Evolutionary conservation across 106 monocot species (phyloP), one percentile per base, ranked within the genome.

Genomic region (Dendrobium officinale): DNA sequence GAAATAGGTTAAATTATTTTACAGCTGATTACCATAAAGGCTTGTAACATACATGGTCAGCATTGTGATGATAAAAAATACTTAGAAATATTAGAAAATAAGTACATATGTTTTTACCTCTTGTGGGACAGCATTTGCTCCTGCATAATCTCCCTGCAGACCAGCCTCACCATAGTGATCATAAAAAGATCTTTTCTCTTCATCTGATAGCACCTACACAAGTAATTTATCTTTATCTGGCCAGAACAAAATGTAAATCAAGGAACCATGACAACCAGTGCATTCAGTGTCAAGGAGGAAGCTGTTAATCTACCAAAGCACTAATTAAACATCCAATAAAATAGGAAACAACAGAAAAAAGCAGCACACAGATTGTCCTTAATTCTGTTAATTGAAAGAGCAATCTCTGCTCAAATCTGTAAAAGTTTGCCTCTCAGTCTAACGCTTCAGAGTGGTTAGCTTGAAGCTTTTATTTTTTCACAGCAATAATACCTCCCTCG

Each of bases 191-290:
- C 90, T 91, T 85, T 93, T 99, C 9, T 95, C 99, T 81, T 87
- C 80, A 88, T 99, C 99, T 87, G 99, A 99, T 82, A 99, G 88
- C 29, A 99, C 93, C 95, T 99, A 93, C 66, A 89, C 16, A 40
- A 86, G 67, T 44, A 55, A 84, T 44, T 77, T 16, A 86, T 82
- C 67, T 80, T 75, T 16, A 80, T 75, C 47, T 75, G 27, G 78
- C 37, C 77, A 73, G 29, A 29, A 51, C 18, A 73, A 64, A 77
- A 80, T 33, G 27, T 48, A 81, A 31, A 79, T 84, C 9, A 45
- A 77, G 24, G 56, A 79, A 40, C 22, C 7, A 10, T 67, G 43
- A 22, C 58, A 79, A 64, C 0, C 47, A 22, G 44, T 18, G 47
- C 19, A 0, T 45, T 73, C 42, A 4, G 73, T 29, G 31, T 31